Base-by-base conservation (phyloP, 345 rosid genomes). In the Gossypium anomalum region DNA sequence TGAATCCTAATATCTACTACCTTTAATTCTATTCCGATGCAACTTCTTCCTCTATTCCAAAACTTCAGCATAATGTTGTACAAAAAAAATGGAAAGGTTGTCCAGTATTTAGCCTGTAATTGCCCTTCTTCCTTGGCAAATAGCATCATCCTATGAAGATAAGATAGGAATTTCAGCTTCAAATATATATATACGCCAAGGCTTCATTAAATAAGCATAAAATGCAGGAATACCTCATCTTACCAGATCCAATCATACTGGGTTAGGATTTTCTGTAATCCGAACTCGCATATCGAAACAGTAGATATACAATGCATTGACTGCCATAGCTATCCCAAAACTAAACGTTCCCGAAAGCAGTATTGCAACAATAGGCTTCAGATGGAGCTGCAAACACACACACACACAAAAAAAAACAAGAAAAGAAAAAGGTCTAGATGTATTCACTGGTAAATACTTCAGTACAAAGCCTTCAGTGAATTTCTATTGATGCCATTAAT, bases 321-420 rank as follows among this genome's bases (percentile, higher is more conserved):
- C 76, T 78, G 87, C 67, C 92, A 89, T 89, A 7, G 97, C 88
- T 61, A 85, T 72, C 19, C 92, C 98, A 29, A 94, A 94, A 76
- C 95, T 93, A 76, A 90, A 38, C 69, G 89, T 82, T 10, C 91
- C 83, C 10, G 98, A 83, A 20, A 91, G 84, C 73, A 92, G 76
- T 78, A 92, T 80, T 0, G 97, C 82, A 52, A 79, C 85, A 67
- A 89, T 72, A 45, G 92, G 92, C 72, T 83, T 87, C 66, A 92
- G 52, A 79, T 82, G 86, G 80, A 92, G 81, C 98, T 92, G 97
- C 79, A 79, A 79, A 71, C 74, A 60, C 17, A 72, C 4, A 3
- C 34, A 3, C 34, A 3, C 4, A 0, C 4, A 29, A 27, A 27
- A 27, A 27, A 27, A 2, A 27, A 27, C 1, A 27, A 25, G 0